Evolutionary conservation across 192 early-diverging fungal species (phyloP).

Genomic region (Jimgerdemannia flammicorona): DNA sequence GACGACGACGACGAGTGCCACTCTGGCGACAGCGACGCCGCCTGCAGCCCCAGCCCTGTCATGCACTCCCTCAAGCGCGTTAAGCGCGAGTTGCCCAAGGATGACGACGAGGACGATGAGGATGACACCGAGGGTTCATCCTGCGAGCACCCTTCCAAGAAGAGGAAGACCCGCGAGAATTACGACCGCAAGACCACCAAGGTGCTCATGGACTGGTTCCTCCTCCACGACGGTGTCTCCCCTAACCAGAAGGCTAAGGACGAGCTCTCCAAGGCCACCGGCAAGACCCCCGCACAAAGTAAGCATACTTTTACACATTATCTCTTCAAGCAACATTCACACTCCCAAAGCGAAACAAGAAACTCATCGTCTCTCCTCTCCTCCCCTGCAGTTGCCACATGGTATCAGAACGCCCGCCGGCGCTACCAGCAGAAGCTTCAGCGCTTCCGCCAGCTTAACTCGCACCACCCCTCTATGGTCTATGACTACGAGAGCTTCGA

Average conservation of each 20-base stretch:
- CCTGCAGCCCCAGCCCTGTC: not conserved
- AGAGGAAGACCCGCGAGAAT: slow-evolving; percentile 20
- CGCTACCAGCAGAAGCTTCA: slow-evolving; percentile 18
- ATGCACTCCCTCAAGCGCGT: not conserved
- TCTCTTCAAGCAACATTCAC: not conserved
- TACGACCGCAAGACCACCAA: slow-evolving; percentile 16
- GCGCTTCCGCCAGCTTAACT: slow-evolving; percentile 4
- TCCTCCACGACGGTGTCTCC: slow-evolving; percentile 12
- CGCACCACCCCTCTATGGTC: slow-evolving; percentile 6
- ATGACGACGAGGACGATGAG: not conserved
- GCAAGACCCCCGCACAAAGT: slow-evolving; percentile 18
- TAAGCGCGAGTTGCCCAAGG: not conserved
- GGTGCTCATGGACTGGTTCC: slow-evolving; percentile 24
- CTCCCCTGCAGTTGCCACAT: slow-evolving; percentile 14
- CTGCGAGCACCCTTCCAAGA: not conserved
- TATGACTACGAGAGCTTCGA: slow-evolving; percentile 19
- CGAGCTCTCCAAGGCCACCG: slow-evolving; percentile 13
- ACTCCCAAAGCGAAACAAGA: not conserved
- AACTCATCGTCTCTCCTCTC: not conserved
- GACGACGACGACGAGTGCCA: not conserved
- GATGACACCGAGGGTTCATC: slow-evolving; percentile 1
- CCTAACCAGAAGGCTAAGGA: slow-evolving; percentile 18
- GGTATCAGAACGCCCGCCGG: slow-evolving; percentile 25
- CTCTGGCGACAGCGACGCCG: not conserved
- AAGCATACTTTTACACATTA: slow-evolving; percentile 2